Conservation (phyloP, 2,329 filamentous ascomycete species). For the Nakataea oryzae region DNA sequence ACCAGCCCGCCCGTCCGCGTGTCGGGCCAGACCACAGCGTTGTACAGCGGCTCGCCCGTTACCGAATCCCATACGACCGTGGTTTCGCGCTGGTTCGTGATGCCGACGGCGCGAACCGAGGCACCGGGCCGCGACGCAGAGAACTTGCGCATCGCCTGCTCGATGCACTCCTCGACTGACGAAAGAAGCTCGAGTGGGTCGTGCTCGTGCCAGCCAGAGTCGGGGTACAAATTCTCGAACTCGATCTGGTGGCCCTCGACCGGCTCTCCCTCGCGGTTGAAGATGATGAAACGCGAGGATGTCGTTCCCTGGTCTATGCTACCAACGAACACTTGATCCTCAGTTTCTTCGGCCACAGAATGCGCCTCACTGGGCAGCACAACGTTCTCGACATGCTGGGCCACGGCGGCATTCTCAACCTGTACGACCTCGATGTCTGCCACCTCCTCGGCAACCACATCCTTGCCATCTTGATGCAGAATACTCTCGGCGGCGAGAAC, state of each 20-base stretch:
- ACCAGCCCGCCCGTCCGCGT: constrained; percentile 66
- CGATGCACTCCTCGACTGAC: constrained; percentile 71
- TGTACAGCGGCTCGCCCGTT: constrained; percentile 71
- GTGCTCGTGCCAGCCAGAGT: constrained; percentile 88
- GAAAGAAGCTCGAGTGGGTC: constrained; percentile 67
- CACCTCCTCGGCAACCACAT: neutral
- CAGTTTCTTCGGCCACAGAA: neutral
- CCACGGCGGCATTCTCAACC: neutral
- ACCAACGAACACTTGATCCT: constrained; percentile 53
- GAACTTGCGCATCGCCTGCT: constrained; percentile 64
- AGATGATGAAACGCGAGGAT: constrained; percentile 82
- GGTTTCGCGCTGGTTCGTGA: constrained; percentile 88
- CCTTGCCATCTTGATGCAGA: too few species aligned
- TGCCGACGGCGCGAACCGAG: constrained; percentile 66
- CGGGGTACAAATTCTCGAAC: constrained; percentile 74
- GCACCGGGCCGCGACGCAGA: constrained; percentile 55
- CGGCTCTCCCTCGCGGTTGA: constrained; percentile 67
- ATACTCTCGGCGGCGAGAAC: too few species aligned
- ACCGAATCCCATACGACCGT: constrained; percentile 74
- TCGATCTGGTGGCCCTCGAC: constrained; percentile 79
- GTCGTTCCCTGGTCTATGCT: constrained; percentile 90
- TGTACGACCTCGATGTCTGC: neutral
- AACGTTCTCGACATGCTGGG: constrained; percentile 1
- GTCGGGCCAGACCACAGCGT: constrained; percentile 86
- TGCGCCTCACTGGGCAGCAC: neutral